Conservation (phyloP, 2,329 filamentous ascomycete genomes). For the Dryadomyces quercus-mongolicae region DNA sequence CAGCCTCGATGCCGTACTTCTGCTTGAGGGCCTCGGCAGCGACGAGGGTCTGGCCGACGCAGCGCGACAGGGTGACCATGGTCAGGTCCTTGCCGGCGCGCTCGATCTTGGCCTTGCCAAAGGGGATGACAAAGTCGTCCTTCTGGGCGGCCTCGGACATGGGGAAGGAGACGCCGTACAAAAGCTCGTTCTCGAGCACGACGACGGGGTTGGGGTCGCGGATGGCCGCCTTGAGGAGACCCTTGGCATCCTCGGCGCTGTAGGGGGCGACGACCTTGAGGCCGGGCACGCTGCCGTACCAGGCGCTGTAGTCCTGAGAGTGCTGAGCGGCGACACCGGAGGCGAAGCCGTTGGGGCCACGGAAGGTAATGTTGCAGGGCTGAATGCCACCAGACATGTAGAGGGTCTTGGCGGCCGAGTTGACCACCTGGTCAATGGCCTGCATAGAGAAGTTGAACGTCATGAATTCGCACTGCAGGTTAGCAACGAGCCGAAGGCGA, state of each 20-base stretch:
- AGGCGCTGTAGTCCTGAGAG: slow-evolving; percentile 96
- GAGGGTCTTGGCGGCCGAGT: slow-evolving; percentile 96
- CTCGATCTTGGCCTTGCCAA: slow-evolving; percentile 99
- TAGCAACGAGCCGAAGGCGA: neutral
- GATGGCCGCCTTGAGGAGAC: slow-evolving; percentile 93
- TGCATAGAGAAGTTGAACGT: slow-evolving; percentile 99
- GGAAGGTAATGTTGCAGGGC: slow-evolving; percentile 99
- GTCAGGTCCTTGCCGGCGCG: slow-evolving; percentile 91
- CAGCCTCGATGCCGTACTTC: slow-evolving; percentile 90
- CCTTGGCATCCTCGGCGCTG: slow-evolving; percentile 97
- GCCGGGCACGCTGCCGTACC: slow-evolving; percentile 97
- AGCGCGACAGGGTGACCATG: slow-evolving; percentile 88
- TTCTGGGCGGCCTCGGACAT: slow-evolving; percentile 96
- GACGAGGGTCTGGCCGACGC: slow-evolving; percentile 79
- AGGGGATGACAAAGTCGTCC: slow-evolving; percentile 91
- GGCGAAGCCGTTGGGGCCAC: slow-evolving; percentile 96
- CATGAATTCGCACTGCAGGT: slow-evolving; percentile 88
- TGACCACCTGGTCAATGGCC: slow-evolving; percentile 98
- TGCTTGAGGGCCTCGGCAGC: slow-evolving; percentile 88
- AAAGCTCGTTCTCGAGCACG: slow-evolving; percentile 75
- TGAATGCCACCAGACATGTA: slow-evolving; percentile 99
- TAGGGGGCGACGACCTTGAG: slow-evolving; percentile 94
- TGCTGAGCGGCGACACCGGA: slow-evolving; percentile 93
- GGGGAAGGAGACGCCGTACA: slow-evolving; percentile 91
- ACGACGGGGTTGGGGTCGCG: slow-evolving; percentile 96